Base-by-base conservation (phyloP, 2,329 filamentous ascomycete species). In the Botrytis galanthina region DNA sequence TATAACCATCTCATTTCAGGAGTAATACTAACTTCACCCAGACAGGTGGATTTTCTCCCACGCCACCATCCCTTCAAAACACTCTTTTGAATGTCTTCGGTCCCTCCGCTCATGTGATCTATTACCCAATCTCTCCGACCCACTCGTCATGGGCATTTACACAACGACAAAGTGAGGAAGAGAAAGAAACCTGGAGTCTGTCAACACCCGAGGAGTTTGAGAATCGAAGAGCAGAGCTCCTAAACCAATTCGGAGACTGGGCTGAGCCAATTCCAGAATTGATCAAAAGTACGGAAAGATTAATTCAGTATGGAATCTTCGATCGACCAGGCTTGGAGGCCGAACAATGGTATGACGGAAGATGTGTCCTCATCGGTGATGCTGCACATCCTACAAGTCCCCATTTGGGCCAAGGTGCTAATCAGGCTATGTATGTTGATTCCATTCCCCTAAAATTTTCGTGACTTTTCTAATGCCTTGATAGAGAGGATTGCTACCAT, bases 331-430 rank as follows among this genome's bases (percentile, higher is more conserved):
- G 71, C 22, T 35, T 75, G 16, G 32, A 48, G n/a, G 66, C 51
- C 4, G 66, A 71, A 29, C 51, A 74, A 16, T 74, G 73, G 82
- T 80, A 74, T 57, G 79, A 75, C n/a, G 83, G 88, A 4, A 74
- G 78, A 29, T 77, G 76, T 42, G 81, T 89, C 3, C 80, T 90
- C 5, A 80, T 89, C 3, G 88, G 88, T 8, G 88, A 90, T 79
- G 87, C 87, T 4, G 87, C 87, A 0, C 87, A 89, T 71, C 73
- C 75, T 35, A 72, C 74, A 5, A 76, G 73, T 73, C 75, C 75
- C 10, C 75, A 76, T 73, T 66, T 75, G 22, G 73, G 75, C 12
- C 75, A 76, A 14, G 75, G 73, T 35, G 75, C 69, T 8, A 76
- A 75, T 57, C 75, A 76, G 42, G 73, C 75, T 60, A 59, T 75